phyloP scores from a whole-genome alignment of 1,284 basidiomycete species.

The Cryptococcus sp. region DNA sequence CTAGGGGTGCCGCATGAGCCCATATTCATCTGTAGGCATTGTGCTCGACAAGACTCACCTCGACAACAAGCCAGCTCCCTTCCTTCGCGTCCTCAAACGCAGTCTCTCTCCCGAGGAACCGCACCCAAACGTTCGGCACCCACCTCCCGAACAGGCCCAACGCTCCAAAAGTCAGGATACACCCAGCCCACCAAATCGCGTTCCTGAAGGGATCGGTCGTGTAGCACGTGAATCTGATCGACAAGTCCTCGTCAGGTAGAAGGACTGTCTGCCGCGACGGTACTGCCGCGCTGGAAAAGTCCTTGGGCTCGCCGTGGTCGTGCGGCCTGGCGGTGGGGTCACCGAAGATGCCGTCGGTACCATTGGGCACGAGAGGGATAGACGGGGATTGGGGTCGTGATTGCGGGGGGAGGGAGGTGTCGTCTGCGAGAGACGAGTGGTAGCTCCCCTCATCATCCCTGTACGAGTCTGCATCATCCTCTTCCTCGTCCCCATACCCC shows the following conservation, averaged over 20 bases:
- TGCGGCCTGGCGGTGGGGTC: slow-evolving; percentile 14
- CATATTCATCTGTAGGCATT: neutral
- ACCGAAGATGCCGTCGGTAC: slow-evolving; percentile 48
- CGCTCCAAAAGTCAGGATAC: slow-evolving; percentile 68
- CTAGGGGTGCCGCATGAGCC: slow-evolving; percentile 51
- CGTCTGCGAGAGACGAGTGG: slow-evolving; percentile 48
- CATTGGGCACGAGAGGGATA: slow-evolving; percentile 42
- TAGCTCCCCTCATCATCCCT: slow-evolving; percentile 40
- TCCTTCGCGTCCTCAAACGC: slow-evolving; percentile 70
- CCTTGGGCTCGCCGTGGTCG: slow-evolving; percentile 30
- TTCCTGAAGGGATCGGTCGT: slow-evolving; percentile 64
- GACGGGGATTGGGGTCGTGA: slow-evolving; percentile 44
- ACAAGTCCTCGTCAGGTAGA: slow-evolving; percentile 85
- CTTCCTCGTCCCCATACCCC: slow-evolving; percentile 45
- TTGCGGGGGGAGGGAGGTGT: slow-evolving; percentile 49
- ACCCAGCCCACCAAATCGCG: slow-evolving; percentile 68
- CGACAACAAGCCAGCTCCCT: slow-evolving; percentile 77
- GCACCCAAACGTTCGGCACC: slow-evolving; percentile 87
- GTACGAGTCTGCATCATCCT: slow-evolving; percentile 29
- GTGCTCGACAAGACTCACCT: slow-evolving; percentile 61
- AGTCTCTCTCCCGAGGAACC: slow-evolving; percentile 77
- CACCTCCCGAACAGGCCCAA: slow-evolving; percentile 85
- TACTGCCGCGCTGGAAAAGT: slow-evolving; percentile 36
- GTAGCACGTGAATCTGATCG: slow-evolving; percentile 87
- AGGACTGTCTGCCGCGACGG: slow-evolving; percentile 71